Conservation (phyloP, 768 basidiomycete species). For the Suillus cothurnatus region DNA sequence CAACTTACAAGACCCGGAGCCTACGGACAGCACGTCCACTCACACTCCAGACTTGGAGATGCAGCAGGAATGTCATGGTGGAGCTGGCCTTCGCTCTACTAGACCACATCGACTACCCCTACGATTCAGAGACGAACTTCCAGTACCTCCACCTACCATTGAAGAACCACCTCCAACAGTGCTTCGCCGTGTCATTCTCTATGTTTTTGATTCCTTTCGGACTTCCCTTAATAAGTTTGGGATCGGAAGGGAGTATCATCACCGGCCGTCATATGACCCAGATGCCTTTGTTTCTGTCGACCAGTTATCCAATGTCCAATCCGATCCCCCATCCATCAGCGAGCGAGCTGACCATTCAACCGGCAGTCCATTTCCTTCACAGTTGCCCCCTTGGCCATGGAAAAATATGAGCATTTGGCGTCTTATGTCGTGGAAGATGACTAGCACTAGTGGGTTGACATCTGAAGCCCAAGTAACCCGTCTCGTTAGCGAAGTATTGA, state of each 20-base stretch:
- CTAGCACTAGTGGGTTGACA: background rate
- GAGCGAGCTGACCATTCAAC: background rate
- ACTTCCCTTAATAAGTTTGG: slow-evolving; percentile 21
- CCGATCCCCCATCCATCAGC: background rate
- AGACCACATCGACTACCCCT: background rate
- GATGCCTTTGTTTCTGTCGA: background rate
- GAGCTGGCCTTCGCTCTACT: background rate
- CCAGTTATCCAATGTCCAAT: background rate
- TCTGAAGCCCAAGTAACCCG: slow-evolving; percentile 2
- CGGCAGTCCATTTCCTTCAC: background rate
- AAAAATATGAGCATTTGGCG: slow-evolving; percentile 15
- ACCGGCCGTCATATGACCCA: slow-evolving; percentile 13
- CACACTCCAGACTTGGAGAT: too few relatives aligned
- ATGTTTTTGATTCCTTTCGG: slow-evolving; percentile 17
- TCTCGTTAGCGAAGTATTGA: slow-evolving; percentile 10
- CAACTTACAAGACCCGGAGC: too few relatives aligned
- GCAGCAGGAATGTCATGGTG: background rate
- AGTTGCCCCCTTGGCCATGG: slow-evolving; percentile 18
- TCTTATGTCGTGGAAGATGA: slow-evolving; percentile 14
- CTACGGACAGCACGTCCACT: background rate
- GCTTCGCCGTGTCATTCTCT: slow-evolving; percentile 12
- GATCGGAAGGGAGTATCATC: slow-evolving; percentile 15
- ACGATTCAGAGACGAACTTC: slow-evolving; percentile 19
- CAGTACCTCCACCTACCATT: slow-evolving; percentile 14
- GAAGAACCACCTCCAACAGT: background rate